Conservation (phyloP, 495 filamentous ascomycete species). For the Xylaria flabelliformis region DNA sequence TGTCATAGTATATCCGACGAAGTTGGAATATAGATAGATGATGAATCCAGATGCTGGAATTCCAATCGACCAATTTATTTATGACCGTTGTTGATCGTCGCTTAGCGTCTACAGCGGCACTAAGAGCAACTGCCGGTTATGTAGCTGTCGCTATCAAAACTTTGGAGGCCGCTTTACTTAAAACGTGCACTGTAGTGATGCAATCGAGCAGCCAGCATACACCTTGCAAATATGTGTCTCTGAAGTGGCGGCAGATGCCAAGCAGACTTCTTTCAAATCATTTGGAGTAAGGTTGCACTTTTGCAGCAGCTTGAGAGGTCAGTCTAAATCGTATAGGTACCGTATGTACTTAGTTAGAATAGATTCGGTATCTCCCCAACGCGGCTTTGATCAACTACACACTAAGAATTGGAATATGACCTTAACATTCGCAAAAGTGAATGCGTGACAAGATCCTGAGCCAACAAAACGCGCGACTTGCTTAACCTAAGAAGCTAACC, state of each 20-base stretch:
- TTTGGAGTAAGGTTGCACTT: conserved; percentile 1
- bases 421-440: not conserved
- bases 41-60: not conserved
- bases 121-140: not conserved
- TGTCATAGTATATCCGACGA: not conserved
- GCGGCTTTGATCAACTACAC: not conserved
- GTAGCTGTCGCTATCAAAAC: not conserved
- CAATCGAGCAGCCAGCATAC: not conserved
- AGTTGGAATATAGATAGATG: not conserved
- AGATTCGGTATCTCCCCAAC: not conserved
- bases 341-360: too few species aligned
- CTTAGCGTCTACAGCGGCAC: not conserved
- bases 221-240: not conserved
- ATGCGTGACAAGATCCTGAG: not conserved
- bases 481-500: not conserved
- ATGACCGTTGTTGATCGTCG: not conserved
- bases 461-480: not conserved
- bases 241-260: not conserved
- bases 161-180: not conserved
- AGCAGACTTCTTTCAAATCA: conserved; percentile 12
- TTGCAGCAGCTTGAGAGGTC: too few species aligned
- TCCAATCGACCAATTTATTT: not conserved
- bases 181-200: not conserved
- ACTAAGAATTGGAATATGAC: not conserved
- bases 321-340: not conserved